These are phyloP conservation scores for Pueraria montana DNA, from an alignment of 306 rosid genomes.

Conservation along the genomic window DNA sequence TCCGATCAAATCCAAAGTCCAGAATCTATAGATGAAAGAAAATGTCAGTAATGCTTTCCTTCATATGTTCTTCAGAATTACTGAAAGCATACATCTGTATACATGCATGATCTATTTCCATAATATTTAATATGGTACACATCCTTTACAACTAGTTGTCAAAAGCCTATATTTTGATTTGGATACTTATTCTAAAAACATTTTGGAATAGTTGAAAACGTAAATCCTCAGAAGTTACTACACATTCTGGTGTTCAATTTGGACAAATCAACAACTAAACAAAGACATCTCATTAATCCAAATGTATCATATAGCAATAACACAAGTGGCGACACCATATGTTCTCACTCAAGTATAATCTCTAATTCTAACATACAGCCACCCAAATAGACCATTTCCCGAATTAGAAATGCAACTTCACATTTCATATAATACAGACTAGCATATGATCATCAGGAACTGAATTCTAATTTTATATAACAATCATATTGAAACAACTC, in stretches of 20 bases:
- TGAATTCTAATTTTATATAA: constrained; percentile 27
- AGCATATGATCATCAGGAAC: constrained; percentile 2
- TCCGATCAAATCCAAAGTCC: constrained; percentile 94
- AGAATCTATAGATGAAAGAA: constrained; percentile 72
- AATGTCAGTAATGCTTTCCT: constrained; percentile 47
- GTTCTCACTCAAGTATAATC: constrained; percentile 31
- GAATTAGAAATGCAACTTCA: constrained; percentile 26
- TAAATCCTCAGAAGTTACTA: constrained; percentile 10
- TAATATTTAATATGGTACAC: constrained; percentile 22
- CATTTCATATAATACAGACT: constrained; percentile 10
- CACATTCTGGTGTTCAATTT: not conserved
- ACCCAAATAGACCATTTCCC: constrained; percentile 22
- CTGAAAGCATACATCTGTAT: not conserved
- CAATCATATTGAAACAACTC: constrained; percentile 26
- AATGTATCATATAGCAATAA: constrained; percentile 18
- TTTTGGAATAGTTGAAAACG: constrained; percentile 13
- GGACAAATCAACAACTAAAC: constrained; percentile 26
- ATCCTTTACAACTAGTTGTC: constrained; percentile 23
- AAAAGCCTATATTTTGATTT: constrained; percentile 13
- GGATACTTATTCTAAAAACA: constrained; percentile 16
- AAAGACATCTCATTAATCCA: constrained; percentile 1
- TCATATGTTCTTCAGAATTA: constrained; percentile 37
- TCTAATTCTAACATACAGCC: constrained; percentile 11
- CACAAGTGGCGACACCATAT: constrained; percentile 17
- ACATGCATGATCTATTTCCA: constrained; percentile 36